Evolutionary conservation across 106 monocot species (phyloP), one percentile per base, ranked within the genome.

Genomic region (Platanthera zijinensis): DNA sequence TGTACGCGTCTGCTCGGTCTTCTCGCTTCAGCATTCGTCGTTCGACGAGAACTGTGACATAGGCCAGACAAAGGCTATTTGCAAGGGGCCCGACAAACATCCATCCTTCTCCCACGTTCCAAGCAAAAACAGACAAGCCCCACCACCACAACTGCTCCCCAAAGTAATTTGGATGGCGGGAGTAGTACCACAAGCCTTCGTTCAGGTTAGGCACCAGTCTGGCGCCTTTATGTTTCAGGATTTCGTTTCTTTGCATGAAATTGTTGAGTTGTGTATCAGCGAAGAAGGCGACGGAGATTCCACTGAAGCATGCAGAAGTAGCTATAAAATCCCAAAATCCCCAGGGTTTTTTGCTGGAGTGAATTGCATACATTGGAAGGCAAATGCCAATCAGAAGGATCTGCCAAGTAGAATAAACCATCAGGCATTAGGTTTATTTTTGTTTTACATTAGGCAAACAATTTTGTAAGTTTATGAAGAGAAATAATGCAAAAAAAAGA

Each of bases 131-230:
- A 28, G 73, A 87, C 69, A 97, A 76, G 8, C 91, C 90, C 96
- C 96, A 97, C 96, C 96, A 97, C 90, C 90, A 97, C 51, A 97
- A 75, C 87, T 97, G 96, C 71, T 97, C 96, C 0, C 93, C 96
- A 12, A 93, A 87, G 63, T 97, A 97, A 79, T 97, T 97, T 10
- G 96, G 96, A 68, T 97, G 96, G 50, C 96, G 93, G 47, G 96
- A 93, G 52, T 91, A 91, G 30, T 84, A 61, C 96, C 96, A 97
- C 13, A 97, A 57, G n/a, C 96, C 96, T 3, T 61, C 75, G 32
- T 93, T 91, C 49, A 97, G 91, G 64, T 83, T 90, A 30, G 77
- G 82, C 30, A 91, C 76, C 9, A 76, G 9, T 17, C 89, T 76
- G 4, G 30, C 78, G 17, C 89, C 87, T 30, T 79, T 64, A 54